Evolutionary conservation across 1,284 basidiomycete genomes (phyloP), one percentile per base, ranked within the genome.

Genomic region (Coniferiporia sulphurascens): DNA sequence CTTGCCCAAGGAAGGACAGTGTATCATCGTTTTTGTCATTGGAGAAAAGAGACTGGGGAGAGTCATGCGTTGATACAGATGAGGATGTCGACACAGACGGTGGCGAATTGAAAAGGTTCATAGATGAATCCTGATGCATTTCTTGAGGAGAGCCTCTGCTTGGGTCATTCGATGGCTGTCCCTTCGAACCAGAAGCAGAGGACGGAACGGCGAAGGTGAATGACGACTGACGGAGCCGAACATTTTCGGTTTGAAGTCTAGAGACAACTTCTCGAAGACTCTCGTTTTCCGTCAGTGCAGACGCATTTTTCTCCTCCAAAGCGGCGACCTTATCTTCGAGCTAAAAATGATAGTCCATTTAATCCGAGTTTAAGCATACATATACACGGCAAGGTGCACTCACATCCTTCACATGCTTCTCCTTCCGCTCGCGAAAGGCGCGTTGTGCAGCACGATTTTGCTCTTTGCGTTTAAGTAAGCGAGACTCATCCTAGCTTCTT

Each of bases 351-450:
- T 63, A 58, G 32, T 49, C 21, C 35, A 53, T 49, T 49, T 66
- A 60, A 38, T 44, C 44, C 49, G 8, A 21, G n/a, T 46, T 41
- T 36, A 53, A 19, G 12, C 17, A 35, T 50, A 36, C 58, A 38
- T 48, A 21, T 55, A 32, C 34, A 58, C 9, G 53, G 61, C 4
- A 27, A 48, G 22, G 50, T 53, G 38, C 10, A 80, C 88, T 76
- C 68, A 92, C 91, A 68, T 93, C 91, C 70, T 89, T 89, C 62
- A 93, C 91, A 73, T 93, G 91, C 67, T 89, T 91, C 73, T 93
- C 90, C 74, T 93, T 93, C 58, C 91, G 82, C 70, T 93, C 90
- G 52, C 90, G 78, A 74, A 93, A 93, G 0, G 91, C 91, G 56
- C 90, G 82, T 69, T 93, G 91, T 10, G 90, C 90, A 1, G 91